Conservation (phyloP, 768 basidiomycete species). For the Pholiota molesta region DNA sequence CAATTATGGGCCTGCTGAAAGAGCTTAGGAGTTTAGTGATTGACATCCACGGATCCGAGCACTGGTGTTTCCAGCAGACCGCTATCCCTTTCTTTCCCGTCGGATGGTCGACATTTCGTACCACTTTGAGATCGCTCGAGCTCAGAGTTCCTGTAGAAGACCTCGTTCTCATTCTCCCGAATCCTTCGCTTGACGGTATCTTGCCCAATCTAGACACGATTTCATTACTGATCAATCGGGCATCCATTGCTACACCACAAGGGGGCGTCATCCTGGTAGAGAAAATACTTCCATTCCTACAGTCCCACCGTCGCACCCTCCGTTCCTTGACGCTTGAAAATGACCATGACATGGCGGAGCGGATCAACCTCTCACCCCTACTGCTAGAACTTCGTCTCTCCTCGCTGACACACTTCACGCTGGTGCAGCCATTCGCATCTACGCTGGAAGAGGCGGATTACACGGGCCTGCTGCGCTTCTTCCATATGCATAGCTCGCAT, state of each 20-base stretch:
- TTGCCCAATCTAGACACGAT: constrained; percentile 24
- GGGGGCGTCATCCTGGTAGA: constrained; percentile 12
- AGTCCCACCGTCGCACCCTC: constrained; percentile 22
- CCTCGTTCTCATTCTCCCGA: constrained; percentile 16
- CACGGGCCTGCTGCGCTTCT: constrained; percentile 22
- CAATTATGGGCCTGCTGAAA: constrained; percentile 14
- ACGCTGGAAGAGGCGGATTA: constrained; percentile 18
- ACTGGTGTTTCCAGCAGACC: constrained; percentile 9
- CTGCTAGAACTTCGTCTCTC: constrained; percentile 19
- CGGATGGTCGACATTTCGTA: constrained; percentile 26
- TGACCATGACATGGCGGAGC: constrained; percentile 17
- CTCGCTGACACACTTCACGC: constrained; percentile 18
- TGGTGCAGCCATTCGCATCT: constrained; percentile 22
- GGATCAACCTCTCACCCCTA: constrained; percentile 20
- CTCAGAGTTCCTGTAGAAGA: constrained; percentile 27
- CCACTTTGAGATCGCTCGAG: constrained; percentile 18
- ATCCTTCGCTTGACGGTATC: not conserved
- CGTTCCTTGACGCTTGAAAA: constrained; percentile 17
- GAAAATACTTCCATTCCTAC: constrained; percentile 26
- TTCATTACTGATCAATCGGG: constrained; percentile 20
- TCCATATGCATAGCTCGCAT: constrained; percentile 20
- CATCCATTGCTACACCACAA: constrained; percentile 20
- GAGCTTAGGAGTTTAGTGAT: constrained; percentile 11
- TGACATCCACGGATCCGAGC: constrained; percentile 6
- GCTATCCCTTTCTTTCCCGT: constrained; percentile 16